Percentiles rank a stretch among this genome's conserved stretches.
Evolutionary conservation across 73 alveolate genomes (phyloP).

Genomic region (Paramecium caudatum): DNA sequence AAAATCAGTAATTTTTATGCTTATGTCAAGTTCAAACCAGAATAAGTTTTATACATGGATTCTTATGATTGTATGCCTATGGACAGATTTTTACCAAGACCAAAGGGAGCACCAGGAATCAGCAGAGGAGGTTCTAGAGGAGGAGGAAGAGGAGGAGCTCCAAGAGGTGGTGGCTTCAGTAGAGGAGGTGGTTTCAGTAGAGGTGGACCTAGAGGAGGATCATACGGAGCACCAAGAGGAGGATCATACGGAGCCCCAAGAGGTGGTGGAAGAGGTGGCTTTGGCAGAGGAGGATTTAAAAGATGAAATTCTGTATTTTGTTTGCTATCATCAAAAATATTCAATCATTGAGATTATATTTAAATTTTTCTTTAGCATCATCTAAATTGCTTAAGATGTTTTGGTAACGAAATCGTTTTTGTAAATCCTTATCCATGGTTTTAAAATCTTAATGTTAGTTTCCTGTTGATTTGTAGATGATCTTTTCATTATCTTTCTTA

Average conservation of each 20-base stretch:
- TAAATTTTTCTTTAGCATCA: not conserved
- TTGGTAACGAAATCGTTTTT: not conserved
- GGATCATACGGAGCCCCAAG: conserved; percentile 71
- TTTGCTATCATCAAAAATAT: conserved; percentile 1
- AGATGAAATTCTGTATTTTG: conserved; percentile 4
- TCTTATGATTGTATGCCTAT: conserved; percentile 73
- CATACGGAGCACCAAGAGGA: conserved; percentile 58
- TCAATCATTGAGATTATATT: not conserved
- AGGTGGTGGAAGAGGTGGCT: conserved; percentile 56
- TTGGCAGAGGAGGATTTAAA: conserved; percentile 70
- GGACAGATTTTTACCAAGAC: conserved; percentile 76
- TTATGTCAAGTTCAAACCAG: conserved; percentile 48
- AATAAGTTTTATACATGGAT: conserved; percentile 66
- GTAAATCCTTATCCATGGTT: not conserved
- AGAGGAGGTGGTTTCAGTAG: conserved; percentile 70
- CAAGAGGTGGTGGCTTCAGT: conserved; percentile 63
- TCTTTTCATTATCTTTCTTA: not conserved
- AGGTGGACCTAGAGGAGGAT: conserved; percentile 74
- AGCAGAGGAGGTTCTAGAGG: conserved; percentile 74
- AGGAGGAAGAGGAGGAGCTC: conserved; percentile 68
- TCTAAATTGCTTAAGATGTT: not conserved
- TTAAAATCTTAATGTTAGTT: not conserved
- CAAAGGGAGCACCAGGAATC: conserved; percentile 76
- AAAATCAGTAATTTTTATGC: conserved; percentile 33
- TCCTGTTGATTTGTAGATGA: not conserved